Percentiles rank a stretch among this genome's conserved stretches.
These are phyloP conservation scores for Aquilaria sinensis DNA, from an alignment of 345 rosid species.

Conservation along the genomic window DNA sequence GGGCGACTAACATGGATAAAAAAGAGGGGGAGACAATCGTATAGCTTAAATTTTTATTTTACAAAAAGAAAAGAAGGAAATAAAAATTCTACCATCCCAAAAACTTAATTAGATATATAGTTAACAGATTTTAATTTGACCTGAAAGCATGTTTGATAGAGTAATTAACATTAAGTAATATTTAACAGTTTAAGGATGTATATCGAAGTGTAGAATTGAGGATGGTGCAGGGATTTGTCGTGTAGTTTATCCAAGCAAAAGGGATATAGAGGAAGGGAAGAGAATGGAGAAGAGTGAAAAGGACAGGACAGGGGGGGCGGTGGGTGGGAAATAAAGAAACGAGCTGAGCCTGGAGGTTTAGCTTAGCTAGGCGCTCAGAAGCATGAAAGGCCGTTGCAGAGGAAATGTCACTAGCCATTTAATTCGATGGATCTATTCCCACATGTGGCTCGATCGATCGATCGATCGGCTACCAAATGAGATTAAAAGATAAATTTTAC, in stretches of 20 bases:
- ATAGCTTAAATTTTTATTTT: no score
- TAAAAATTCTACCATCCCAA: no score
- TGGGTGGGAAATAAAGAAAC: slow-evolving; percentile 21
- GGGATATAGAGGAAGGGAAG: slow-evolving; percentile 15
- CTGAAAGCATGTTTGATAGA: no score
- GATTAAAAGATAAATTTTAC: slow-evolving; percentile 14
- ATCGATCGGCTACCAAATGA: background rate
- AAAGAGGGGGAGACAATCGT: no score
- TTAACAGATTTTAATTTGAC: no score
- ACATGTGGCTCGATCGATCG: no score
- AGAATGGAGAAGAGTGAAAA: slow-evolving; percentile 17
- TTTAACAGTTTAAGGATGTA: background rate
- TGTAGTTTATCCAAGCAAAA: slow-evolving; percentile 9
- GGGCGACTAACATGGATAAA: no score
- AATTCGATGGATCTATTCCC: background rate
- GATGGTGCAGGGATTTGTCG: slow-evolving; percentile 1
- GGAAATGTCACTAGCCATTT: slow-evolving; percentile 23
- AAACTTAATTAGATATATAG: no score
- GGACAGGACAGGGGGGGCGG: slow-evolving; percentile 5
- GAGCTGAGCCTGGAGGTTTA: no score
- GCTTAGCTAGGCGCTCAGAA: slow-evolving; percentile 11
- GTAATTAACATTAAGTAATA: background rate
- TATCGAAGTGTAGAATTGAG: background rate
- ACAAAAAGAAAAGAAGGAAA: no score
- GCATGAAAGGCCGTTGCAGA: slow-evolving; percentile 37